A percentile compares a stretch with the other conserved stretches of the same genome.
Evolutionary conservation across 768 basidiomycete species (phyloP).

Genomic region (Leccinum variicolor): DNA sequence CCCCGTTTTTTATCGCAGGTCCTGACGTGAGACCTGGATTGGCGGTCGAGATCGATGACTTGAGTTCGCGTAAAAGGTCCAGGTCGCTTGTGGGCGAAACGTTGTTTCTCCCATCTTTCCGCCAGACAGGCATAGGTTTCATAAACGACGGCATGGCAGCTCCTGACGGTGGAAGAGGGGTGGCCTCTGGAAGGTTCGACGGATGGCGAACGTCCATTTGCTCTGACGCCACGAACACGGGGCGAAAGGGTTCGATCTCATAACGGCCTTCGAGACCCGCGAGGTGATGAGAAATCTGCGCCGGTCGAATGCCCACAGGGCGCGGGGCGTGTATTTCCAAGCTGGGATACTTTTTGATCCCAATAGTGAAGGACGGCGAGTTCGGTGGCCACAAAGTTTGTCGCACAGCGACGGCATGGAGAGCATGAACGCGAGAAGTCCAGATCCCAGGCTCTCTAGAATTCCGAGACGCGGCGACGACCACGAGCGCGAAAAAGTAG

Average conservation of each 20-base stretch:
- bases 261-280: conserved; percentile 42
- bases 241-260: conserved; percentile 45
- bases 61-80: conserved; percentile 6
- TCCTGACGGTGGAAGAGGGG: conserved; percentile 22
- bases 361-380: conserved; percentile 30
- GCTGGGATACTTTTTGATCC: conserved; percentile 32
- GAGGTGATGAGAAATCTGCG: conserved; percentile 28
- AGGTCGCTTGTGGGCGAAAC: conserved; percentile 9
- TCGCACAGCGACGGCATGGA: conserved; percentile 34
- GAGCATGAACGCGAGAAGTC: conserved; percentile 44
- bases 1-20: conserved; percentile 6
- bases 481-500: conserved; percentile 52
- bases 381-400: conserved; percentile 31
- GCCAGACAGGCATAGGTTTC: conserved; percentile 12
- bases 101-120: not conserved
- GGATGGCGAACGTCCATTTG: conserved; percentile 16
- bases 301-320: conserved; percentile 38
- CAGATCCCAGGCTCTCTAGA: conserved; percentile 49
- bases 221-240: conserved; percentile 22
- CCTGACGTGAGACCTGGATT: conserved; percentile 25
- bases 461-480: conserved; percentile 41
- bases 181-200: conserved; percentile 23
- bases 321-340: conserved; percentile 43
- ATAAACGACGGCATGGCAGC: conserved; percentile 17
- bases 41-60: conserved; percentile 29